Percentiles rank a stretch among this genome's conserved stretches.
Conservation (phyloP, 371 early-diverging fungal genomes). For the Aphelidium insulamus region DNA sequence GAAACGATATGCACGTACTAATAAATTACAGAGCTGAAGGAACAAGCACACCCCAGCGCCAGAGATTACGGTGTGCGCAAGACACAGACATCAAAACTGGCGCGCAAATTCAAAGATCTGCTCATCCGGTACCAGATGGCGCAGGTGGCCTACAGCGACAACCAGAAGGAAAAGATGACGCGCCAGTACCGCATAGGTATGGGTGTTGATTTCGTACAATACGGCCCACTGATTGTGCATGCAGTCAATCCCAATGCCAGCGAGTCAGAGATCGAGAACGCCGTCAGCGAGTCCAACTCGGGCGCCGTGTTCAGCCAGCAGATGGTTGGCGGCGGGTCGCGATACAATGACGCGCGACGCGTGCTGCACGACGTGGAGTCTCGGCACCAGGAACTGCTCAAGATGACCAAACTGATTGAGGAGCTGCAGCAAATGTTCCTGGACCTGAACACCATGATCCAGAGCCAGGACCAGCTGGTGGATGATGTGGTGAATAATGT, state of each 20-base stretch:
- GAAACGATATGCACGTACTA: too few species aligned
- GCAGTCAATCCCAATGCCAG: constrained; percentile 9
- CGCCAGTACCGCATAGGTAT: constrained; percentile 11
- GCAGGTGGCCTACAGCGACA: constrained; percentile 3
- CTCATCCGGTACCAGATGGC: constrained; percentile 4
- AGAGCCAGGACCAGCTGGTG: constrained; percentile 17
- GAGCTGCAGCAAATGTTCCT: constrained; percentile 30
- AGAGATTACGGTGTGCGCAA: constrained; percentile 85
- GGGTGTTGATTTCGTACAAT: too few species aligned
- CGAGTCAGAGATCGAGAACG: constrained; percentile 7
- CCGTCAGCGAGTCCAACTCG: constrained; percentile 6
- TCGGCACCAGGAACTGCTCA: constrained; percentile 28
- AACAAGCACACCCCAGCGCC: too few species aligned
- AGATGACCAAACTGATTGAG: constrained; percentile 25
- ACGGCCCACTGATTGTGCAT: too few species aligned
- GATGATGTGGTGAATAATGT: constrained; percentile 13
- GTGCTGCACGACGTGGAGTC: constrained; percentile 27
- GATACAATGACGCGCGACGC: constrained; percentile 20
- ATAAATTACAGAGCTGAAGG: too few species aligned
- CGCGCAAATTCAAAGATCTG: constrained; percentile 2
- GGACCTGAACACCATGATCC: constrained; percentile 28
- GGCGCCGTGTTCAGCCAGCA: constrained; percentile 7
- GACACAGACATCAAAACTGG: constrained; percentile 23
- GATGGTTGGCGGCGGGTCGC: too few species aligned
- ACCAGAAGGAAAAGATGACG: constrained; percentile 5